A percentile compares a stretch with the other conserved stretches of the same genome.
phyloP scores from a whole-genome alignment of 345 rosid species.

The Salix viminalis region DNA sequence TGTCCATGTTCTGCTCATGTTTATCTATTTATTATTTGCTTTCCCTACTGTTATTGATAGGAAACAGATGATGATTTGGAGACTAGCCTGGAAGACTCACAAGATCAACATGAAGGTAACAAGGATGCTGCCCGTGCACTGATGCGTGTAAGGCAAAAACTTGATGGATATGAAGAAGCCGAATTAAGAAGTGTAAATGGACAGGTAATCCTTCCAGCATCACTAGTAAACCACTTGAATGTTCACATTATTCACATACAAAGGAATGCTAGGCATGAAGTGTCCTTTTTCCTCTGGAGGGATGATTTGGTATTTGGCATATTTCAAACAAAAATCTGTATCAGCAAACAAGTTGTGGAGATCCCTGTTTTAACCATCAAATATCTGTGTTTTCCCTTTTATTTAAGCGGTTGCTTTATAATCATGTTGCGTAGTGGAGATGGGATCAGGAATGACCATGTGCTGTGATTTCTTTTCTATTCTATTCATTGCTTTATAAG shows the following conservation, averaged over 20 bases:
- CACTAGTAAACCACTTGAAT: not conserved
- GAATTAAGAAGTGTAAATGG: conserved; percentile 91
- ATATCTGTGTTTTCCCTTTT: too few species aligned
- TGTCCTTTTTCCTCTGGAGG: not conserved
- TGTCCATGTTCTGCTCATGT: not conserved
- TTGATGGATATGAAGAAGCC: conserved; percentile 96
- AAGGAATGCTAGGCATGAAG: not conserved
- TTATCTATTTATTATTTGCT: not conserved
- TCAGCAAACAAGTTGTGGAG: too few species aligned
- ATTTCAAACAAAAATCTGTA: too few species aligned
- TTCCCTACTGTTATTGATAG: conserved; percentile 27
- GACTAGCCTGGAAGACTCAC: conserved; percentile 57
- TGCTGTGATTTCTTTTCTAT: too few species aligned
- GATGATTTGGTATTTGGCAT: too few species aligned
- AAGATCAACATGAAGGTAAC: conserved; percentile 81
- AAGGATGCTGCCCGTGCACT: conserved; percentile 92
- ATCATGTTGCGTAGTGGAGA: too few species aligned
- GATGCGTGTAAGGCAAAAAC: conserved; percentile 88
- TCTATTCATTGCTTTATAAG: too few species aligned
- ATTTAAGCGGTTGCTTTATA: too few species aligned
- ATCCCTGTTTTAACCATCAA: too few species aligned
- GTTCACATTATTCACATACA: not conserved
- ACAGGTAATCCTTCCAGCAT: conserved; percentile 50
- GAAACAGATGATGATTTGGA: conserved; percentile 68
- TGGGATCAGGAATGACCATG: too few species aligned